Evolutionary conservation across 169 alveolate species (phyloP), one percentile per base, ranked within the genome.

Genomic region (Cryptosporidium felis): DNA sequence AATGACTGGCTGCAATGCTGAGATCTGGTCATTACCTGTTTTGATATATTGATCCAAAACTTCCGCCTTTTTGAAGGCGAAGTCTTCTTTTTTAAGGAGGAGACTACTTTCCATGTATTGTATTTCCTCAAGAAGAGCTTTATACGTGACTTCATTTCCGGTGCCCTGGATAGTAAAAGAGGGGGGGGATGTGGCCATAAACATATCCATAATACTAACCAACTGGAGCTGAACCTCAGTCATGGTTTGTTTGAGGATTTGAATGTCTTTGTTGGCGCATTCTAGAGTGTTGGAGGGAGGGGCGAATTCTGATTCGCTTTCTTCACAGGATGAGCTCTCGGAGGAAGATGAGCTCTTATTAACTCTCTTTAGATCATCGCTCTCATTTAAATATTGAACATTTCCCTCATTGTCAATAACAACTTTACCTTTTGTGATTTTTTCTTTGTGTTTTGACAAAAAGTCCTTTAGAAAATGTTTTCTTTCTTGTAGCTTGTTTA

Each of bases 131-230:
- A 74, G 26, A 21, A 74, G 18, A 14, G 60, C 51, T 18, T 49
- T 74, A 49, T 74, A 74, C 34, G 67, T 74, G 16, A 53, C 56
- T 28, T 74, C 74, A 49, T 74, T 56, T 51, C 51, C 85, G 0
- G 85, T 53, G 12, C 85, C 85, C 16, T 74, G 85, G 8, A 74
- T 26, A 1, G 85, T 74, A 58, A 74, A 74, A 16, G 85, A 74
- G n/a, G 85, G 62, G n/a, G 85, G 85, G 2, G 53, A 10, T 5
- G 85, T 53, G 9, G 85, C 60, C 59, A 74, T 53, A 21, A 74
- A 53, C 85, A 74, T 74, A 53, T 74, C 67, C 45, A 74, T 74
- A 18, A 74, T 74, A 6, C 67, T 41, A 18, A 74, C 67, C 5
- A 74, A 34, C 46, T 74, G 85, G 14, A 74, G 36, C 41, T 74